phyloP scores from a whole-genome alignment of 345 rosid species.

The Kernera saxatilis region DNA sequence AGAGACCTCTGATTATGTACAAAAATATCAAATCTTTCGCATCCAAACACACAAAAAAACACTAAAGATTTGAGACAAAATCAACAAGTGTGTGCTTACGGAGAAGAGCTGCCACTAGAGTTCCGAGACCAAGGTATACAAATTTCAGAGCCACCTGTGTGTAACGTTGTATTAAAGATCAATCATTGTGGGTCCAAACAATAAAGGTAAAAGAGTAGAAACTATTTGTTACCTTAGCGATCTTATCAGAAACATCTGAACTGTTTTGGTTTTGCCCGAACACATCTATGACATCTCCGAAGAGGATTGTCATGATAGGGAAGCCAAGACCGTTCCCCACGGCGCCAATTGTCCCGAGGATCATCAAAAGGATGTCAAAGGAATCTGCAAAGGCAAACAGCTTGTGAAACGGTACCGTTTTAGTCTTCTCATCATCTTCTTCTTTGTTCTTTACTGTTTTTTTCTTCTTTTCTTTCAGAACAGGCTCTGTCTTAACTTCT shows the following conservation, averaged over 20 bases:
- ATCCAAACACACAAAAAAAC: neutral
- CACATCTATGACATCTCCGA: slow-evolving; percentile 47
- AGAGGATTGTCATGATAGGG: slow-evolving; percentile 59
- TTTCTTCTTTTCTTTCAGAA: neutral
- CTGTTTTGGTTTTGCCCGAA: slow-evolving; percentile 40
- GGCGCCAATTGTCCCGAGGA: slow-evolving; percentile 52
- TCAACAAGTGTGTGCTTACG: slow-evolving; percentile 49
- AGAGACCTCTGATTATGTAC: slow-evolving; percentile 45
- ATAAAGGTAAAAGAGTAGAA: neutral
- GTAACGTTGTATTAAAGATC: neutral
- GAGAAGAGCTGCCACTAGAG: slow-evolving; percentile 46
- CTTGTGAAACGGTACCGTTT: slow-evolving; percentile 37
- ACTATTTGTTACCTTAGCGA: slow-evolving; percentile 37
- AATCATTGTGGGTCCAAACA: neutral
- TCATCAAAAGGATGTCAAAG: slow-evolving; percentile 47
- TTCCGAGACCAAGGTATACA: slow-evolving; percentile 54
- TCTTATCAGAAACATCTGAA: slow-evolving; percentile 32
- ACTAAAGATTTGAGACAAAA: neutral
- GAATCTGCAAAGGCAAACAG: slow-evolving; percentile 68
- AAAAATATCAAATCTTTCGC: neutral
- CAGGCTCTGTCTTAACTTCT: slow-evolving; percentile 5
- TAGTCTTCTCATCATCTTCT: slow-evolving; percentile 23
- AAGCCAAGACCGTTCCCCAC: slow-evolving; percentile 50
- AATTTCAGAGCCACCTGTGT: slow-evolving; percentile 54
- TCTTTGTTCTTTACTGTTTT: neutral